A percentile compares a stretch with the other conserved stretches of the same genome.
Conservation (phyloP, 2,329 filamentous ascomycete genomes). For the Samsoniella hepiali region DNA sequence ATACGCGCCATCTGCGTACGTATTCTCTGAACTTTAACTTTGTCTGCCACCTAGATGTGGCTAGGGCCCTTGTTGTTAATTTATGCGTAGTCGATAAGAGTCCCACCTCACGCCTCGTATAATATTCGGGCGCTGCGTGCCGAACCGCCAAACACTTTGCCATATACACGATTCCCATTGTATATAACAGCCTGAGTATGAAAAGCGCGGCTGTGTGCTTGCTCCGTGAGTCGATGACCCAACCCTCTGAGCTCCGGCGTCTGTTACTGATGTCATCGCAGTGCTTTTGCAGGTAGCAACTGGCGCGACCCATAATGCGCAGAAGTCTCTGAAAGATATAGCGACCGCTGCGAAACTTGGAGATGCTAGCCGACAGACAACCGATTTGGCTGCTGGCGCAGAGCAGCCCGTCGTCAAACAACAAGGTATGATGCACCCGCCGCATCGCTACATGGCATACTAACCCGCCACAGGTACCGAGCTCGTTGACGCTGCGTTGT, state of each 20-base stretch:
- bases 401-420: constrained; percentile 30
- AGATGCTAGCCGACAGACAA: constrained; percentile 31
- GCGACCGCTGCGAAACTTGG: constrained; percentile 31
- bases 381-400: constrained; percentile 31
- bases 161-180: background rate
- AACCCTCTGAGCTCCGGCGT: background rate
- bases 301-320: constrained; percentile 37
- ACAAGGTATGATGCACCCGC: constrained; percentile 33
- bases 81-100: too few relatives aligned
- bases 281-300: constrained; percentile 46
- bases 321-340: constrained; percentile 33
- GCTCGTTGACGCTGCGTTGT: constrained; percentile 49
- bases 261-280: constrained; percentile 29
- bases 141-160: background rate
- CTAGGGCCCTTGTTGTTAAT: too few relatives aligned
- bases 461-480: constrained; percentile 43
- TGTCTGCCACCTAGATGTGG: too few relatives aligned
- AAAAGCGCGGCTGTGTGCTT: constrained; percentile 33
- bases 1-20: too few relatives aligned
- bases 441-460: constrained; percentile 21
- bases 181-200: constrained; percentile 1
- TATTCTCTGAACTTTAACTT: too few relatives aligned
- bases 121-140: background rate
- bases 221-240: constrained; percentile 37
- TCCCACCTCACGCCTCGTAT: background rate